Percentiles rank a stretch among this genome's conserved stretches.
Conservation (phyloP, 495 filamentous ascomycete species). For the Daldinia vernicosa region DNA sequence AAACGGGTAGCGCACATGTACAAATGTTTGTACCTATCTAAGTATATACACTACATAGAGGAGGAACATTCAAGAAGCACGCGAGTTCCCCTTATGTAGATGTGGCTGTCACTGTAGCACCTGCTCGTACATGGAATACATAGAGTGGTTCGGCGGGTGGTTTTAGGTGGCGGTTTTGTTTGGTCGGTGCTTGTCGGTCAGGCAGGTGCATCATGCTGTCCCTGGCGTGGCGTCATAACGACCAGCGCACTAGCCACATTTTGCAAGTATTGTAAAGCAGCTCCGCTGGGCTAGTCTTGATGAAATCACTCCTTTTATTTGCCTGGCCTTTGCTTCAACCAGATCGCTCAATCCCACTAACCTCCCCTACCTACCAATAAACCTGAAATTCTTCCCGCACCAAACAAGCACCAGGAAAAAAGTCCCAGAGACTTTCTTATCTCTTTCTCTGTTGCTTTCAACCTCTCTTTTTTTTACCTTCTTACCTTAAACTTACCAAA, state of each 20-base stretch:
- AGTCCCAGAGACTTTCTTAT: not conserved
- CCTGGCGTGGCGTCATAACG: conserved; percentile 41
- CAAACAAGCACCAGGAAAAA: conserved; percentile 33
- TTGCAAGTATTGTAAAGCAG: conserved; percentile 26
- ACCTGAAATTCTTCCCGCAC: conserved; percentile 34
- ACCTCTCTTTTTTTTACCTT: not conserved
- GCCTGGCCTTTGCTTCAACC: conserved; percentile 30
- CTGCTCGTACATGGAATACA: too few relatives aligned
- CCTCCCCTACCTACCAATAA: conserved; percentile 31
- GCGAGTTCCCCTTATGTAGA: not conserved
- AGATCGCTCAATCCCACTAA: conserved; percentile 41
- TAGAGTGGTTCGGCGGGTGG: not conserved
- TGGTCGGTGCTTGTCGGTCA: conserved; percentile 26
- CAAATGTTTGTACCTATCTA: not conserved
- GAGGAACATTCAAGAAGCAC: not conserved
- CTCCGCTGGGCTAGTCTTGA: conserved; percentile 27
- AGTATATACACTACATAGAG: not conserved
- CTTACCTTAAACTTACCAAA: not conserved
- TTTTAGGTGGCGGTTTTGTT: not conserved
- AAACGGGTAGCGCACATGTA: not conserved
- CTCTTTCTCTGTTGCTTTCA: not conserved
- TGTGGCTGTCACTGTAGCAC: conserved; percentile 33
- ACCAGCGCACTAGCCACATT: conserved; percentile 37
- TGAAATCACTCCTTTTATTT: conserved; percentile 39
- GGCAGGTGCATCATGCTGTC: conserved; percentile 36